Evolutionary conservation across 768 basidiomycete genomes (phyloP), one percentile per base, ranked within the genome.

Genomic region (Auriscalpium orientale): DNA sequence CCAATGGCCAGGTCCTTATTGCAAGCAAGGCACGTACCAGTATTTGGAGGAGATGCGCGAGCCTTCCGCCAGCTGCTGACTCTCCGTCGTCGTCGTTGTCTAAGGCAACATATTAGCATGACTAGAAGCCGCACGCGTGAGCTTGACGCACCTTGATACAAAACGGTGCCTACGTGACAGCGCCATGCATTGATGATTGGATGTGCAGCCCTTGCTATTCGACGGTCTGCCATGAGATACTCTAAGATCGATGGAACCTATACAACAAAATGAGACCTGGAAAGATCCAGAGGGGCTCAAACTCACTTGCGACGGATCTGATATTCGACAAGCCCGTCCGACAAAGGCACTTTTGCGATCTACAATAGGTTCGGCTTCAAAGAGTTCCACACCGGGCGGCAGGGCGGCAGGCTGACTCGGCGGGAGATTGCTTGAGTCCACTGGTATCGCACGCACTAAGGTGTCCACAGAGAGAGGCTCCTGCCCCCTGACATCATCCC

Each of bases 11-110:
- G 7, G 4, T 28, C 28, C 28, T 5, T 28, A 7, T 4, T 15
- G 28, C 12, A n/a, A 34, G 28, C 13, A 28, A 33, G 33, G 20
- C 11, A 52, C 58, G 33, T 12, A 62, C 61, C 33, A 62, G 51
- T 37, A 62, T 57, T 37, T 62, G 61, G 5, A 99, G 72, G 2
- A 99, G 77, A 68, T 98, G 95, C 1, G 91, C 91, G 20, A 98
- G 72, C 16, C 95, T 80, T 45, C 88, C 84, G 5, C 95, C 95
- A 18, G 95, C 95, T 1, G 91, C 93, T 0, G 88, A 84, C 72
- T 99, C 95, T 1, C 94, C 91, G 56, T 98, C 90, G 57, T 98
- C 95, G 55, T 95, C 91, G 56, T 97, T 95, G 65, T 98, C 95
- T 92, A 60, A 45, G 44, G 38, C 6, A 21, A 8, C 6, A 18